Base-by-base conservation (phyloP, 306 rosid species). In the Prunus campanulata region DNA sequence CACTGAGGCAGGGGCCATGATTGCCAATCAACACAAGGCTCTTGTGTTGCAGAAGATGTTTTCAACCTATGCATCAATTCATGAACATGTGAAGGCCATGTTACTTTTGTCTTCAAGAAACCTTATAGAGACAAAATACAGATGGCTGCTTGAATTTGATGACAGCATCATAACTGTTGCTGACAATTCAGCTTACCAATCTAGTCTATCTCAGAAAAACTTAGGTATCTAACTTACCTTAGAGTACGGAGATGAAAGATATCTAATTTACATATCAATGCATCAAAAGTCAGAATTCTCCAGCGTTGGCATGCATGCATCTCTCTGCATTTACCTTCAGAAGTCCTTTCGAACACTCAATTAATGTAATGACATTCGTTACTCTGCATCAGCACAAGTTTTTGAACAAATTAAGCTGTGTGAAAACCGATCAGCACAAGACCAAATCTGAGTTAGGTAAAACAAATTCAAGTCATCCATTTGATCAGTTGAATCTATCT, bases 71-170 rank as follows among this genome's bases (percentile, higher is more conserved):
- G 6, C 68, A 72, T 65, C 5, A 79, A 80, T 59, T 64, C 70
- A 74, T 63, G 49, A 74, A 75, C 91, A 85, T 83, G 91, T 87
- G 89, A 77, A 48, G 72, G 79, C 77, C 90, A 91, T 84, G 97
- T 90, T 83, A 84, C 86, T 82, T 78, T 85, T 85, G 89, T 85
- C 85, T 72, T 77, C 76, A 11, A 56, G 61, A 66, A 22, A 59
- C 81, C 69, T 57, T 13, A 49, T 24, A 62, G 66, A 77, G 83
- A 82, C 89, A 83, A 81, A 85, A 60, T 39, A 62, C 67, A 46
- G 74, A 19, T 24, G 85, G 79, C 79, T 76, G 72, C 60, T 20
- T 39, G 8, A 13, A 13, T 48, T 60, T 60, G 16, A 71, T 10
- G 18, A 71, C 75, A 63, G 13, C 76, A 52, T 55, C 66, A 55